These are phyloP conservation scores for Coniosporium apollinis DNA, from an alignment of 495 filamentous ascomycete genomes.

Conservation along the genomic window DNA sequence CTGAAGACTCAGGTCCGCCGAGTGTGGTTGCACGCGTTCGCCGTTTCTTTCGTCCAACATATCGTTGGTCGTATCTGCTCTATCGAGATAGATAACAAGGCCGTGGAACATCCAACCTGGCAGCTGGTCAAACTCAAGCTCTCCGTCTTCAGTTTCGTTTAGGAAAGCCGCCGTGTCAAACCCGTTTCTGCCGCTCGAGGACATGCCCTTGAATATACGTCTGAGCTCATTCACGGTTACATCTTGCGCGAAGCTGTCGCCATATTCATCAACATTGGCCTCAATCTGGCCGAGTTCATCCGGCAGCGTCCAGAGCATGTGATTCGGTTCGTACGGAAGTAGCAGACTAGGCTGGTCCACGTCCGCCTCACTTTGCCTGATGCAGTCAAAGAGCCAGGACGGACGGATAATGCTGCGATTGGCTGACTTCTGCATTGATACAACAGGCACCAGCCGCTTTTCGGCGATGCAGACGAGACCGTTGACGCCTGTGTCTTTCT, in stretches of 20 bases:
- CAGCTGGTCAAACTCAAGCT: slow-evolving; percentile 31
- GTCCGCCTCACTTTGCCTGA: slow-evolving; percentile 49
- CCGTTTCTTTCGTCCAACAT: too few relatives aligned
- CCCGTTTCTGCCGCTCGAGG: slow-evolving; percentile 17
- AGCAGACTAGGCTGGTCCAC: slow-evolving; percentile 36
- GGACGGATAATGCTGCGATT: slow-evolving; percentile 57
- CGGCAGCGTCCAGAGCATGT: slow-evolving; percentile 38
- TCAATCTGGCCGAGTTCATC: slow-evolving; percentile 29
- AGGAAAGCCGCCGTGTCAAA: slow-evolving; percentile 24
- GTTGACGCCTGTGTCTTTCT: slow-evolving; percentile 44
- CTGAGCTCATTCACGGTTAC: slow-evolving; percentile 47
- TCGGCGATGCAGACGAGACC: slow-evolving; percentile 63
- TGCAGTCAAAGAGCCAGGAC: slow-evolving; percentile 72
- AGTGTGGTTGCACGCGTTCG: too few relatives aligned
- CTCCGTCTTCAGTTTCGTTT: slow-evolving; percentile 38
- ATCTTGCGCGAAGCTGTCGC: slow-evolving; percentile 72
- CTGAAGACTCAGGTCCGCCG: too few relatives aligned
- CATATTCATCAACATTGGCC: slow-evolving; percentile 52
- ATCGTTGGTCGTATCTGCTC: background rate
- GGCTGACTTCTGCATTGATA: slow-evolving; percentile 56
- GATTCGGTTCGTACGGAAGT: slow-evolving; percentile 52
- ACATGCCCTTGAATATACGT: slow-evolving; percentile 33
- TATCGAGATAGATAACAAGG: slow-evolving; percentile 38
- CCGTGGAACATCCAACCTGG: slow-evolving; percentile 53
- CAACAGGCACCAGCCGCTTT: slow-evolving; percentile 71